Evolutionary conservation across 1,284 basidiomycete genomes (phyloP), one percentile per base, ranked within the genome.

Genomic region (Rhodotorula sp.): DNA sequence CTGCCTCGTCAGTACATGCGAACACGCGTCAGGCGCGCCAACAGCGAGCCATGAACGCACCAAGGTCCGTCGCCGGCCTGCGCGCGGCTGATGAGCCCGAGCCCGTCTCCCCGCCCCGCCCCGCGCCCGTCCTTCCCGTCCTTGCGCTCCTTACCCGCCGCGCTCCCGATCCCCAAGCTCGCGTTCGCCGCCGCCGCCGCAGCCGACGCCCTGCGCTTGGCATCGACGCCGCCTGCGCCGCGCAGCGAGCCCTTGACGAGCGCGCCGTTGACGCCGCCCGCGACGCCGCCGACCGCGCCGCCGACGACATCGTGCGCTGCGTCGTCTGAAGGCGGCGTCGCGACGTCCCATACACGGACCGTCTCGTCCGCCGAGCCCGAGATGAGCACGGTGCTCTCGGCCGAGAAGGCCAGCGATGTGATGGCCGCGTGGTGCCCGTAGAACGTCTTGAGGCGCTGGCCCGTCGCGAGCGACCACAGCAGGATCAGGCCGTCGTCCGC

Each of bases 331-430:
- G 79, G 70, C 19, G 27, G 84, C 80, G 87, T 83, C 80, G 92
- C 91, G 44, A 97, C 90, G 81, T 99, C 97, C 97, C 97, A 99
- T 72, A 93, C 94, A 41, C 93, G 86, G 17, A 98, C 94, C 1
- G 93, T 97, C 86, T 92, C 93, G 81, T 99, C 97, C 34, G 92
- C 88, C 44, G 90, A 87, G 8, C 93, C 93, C 67, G 91, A 93
- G 4, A 97, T 91, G 45, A 99, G 87, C 69, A 98, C 82, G 2
- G 88, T 89, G 0, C 93, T 94, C 81, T 98, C 96, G 19, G 90
- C 90, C 72, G 91, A 93, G 82, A 98, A 99, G 1, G 91, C 87
- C 44, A 99, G 86, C 9, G 92, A 92, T 80, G 97, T 91, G 66
- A 99, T 88, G 0, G 93, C 89, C 23, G 90, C 88, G 1, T 87